Evolutionary conservation across 2,329 filamentous ascomycete genomes (phyloP).

Genomic region (Xylaria sp.): DNA sequence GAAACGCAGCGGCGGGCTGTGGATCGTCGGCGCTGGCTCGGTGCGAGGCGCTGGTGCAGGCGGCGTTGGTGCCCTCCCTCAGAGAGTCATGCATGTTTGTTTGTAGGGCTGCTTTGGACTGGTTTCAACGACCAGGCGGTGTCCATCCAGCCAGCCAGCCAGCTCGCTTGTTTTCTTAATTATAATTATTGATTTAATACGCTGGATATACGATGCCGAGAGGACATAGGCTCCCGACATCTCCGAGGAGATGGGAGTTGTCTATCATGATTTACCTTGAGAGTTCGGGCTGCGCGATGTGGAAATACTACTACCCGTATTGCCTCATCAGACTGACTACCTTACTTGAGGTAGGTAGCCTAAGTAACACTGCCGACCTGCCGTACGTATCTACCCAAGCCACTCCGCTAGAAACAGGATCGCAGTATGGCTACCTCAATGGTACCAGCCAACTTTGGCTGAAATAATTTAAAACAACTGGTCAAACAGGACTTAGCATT

Average conservation of each 20-base stretch:
- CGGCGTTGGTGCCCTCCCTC: slow-evolving; percentile 4
- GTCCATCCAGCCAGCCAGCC: no score
- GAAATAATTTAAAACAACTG: not conserved
- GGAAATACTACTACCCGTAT: not conserved
- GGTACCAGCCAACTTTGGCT: not conserved
- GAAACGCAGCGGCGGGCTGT: slow-evolving; percentile 15
- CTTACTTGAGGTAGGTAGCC: no score
- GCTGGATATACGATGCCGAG: no score
- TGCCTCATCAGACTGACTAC: not conserved
- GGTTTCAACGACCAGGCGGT: no score
- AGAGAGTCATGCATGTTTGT: slow-evolving; percentile 6
- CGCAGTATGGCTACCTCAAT: not conserved
- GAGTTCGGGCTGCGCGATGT: not conserved
- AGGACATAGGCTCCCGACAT: not conserved
- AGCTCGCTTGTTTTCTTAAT: no score
- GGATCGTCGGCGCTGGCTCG: slow-evolving; percentile 21
- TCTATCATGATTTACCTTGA: not conserved
- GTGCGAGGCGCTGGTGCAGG: no score
- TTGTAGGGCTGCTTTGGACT: no score
- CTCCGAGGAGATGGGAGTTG: not conserved
- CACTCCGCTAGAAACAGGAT: not conserved
- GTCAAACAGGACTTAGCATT: not conserved
- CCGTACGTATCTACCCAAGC: not conserved
- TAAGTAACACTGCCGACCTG: no score
- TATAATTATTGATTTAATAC: not conserved